Conservation (phyloP, 164 flowering plant genomes). For the Vitis labrusca region DNA sequence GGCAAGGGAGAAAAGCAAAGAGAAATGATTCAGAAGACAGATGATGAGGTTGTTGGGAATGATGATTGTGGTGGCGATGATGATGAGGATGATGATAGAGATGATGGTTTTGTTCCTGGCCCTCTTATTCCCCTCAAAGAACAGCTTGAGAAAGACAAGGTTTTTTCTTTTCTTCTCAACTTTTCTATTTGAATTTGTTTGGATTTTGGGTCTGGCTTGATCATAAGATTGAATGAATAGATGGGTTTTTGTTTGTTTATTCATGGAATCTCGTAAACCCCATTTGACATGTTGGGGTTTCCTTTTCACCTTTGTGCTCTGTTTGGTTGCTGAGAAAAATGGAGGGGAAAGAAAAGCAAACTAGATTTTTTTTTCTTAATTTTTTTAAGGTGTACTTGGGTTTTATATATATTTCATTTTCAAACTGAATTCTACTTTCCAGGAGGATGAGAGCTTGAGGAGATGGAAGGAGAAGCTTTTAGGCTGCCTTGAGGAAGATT, state of each 20-base stretch:
- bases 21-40: conserved; percentile 18
- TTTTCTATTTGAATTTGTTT: background rate
- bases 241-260: background rate
- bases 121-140: conserved; percentile 56
- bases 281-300: too few species aligned
- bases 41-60: conserved; percentile 7
- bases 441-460: conserved; percentile 88
- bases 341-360: background rate
- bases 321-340: background rate
- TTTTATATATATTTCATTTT: background rate
- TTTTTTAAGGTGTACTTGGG: background rate
- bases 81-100: conserved; percentile 25
- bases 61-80: conserved; percentile 28
- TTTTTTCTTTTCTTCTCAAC: conserved; percentile 5
- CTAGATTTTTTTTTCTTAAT: background rate
- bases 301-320: background rate
- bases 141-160: conserved; percentile 63
- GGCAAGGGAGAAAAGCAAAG: conserved; percentile 14
- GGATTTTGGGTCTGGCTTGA: background rate
- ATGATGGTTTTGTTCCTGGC: conserved; percentile 44
- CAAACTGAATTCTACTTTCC: conserved; percentile 3
- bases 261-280: background rate
- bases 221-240: background rate
- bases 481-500: conserved; percentile 61
- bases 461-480: conserved; percentile 89